These are phyloP conservation scores for Aspergillus brunneoviolaceus DNA, from an alignment of 2,329 filamentous ascomycete genomes.

Conservation along the genomic window DNA sequence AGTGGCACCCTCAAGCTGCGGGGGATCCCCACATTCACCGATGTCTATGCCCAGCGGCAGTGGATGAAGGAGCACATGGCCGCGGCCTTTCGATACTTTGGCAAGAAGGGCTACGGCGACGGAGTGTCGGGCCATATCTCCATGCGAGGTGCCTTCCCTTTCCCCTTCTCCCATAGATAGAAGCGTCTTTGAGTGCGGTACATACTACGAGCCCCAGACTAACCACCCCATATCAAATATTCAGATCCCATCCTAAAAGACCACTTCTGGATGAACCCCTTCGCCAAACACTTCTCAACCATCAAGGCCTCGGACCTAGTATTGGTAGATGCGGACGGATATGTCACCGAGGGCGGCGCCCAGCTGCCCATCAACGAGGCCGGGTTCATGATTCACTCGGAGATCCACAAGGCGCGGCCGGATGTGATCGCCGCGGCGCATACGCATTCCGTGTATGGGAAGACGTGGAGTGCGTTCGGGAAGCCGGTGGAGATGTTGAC, in stretches of 20 bases:
- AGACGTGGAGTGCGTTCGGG: conserved; percentile 63
- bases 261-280: conserved; percentile 44
- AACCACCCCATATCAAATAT: background rate
- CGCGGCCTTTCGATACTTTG: conserved; percentile 43
- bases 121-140: conserved; percentile 46
- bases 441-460: conserved; percentile 59
- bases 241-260: conserved; percentile 39
- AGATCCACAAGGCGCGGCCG: conserved; percentile 58
- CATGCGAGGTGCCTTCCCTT: conserved; percentile 32
- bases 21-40: conserved; percentile 41
- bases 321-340: conserved; percentile 41
- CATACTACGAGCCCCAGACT: too few species aligned
- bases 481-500: conserved; percentile 59
- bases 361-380: conserved; percentile 43
- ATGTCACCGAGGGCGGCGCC: conserved; percentile 42
- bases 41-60: conserved; percentile 48
- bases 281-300: conserved; percentile 41
- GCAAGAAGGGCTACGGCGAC: conserved; percentile 42
- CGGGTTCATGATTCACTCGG: conserved; percentile 62
- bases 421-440: conserved; percentile 61
- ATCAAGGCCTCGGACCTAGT: conserved; percentile 46
- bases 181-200: too few species aligned
- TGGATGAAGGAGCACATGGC: conserved; percentile 54
- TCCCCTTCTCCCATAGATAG: too few species aligned
- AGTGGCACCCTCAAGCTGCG: conserved; percentile 37